A percentile compares a stretch with the other conserved stretches of the same genome.
These are phyloP conservation scores for Ascochyta pisi DNA, from an alignment of 2,329 filamentous ascomycete species.

Conservation along the genomic window DNA sequence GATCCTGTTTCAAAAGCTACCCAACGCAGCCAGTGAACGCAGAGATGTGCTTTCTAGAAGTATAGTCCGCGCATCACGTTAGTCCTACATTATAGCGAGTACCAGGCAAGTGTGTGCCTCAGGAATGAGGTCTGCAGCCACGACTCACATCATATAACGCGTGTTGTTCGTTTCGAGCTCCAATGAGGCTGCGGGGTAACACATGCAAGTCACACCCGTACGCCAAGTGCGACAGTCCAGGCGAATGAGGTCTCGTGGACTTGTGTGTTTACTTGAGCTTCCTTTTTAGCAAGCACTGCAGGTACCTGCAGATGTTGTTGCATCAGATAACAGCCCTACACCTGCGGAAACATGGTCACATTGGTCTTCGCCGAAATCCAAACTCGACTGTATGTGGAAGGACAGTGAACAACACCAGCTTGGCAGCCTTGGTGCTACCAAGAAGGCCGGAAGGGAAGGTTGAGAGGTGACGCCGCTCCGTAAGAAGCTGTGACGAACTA, in stretches of 20 bases:
- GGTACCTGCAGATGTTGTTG: slow-evolving; percentile 7
- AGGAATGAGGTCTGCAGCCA: background rate
- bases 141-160: background rate
- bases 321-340: slow-evolving; percentile 22
- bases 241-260: slow-evolving; percentile 5
- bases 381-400: slow-evolving; percentile 22
- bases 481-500: slow-evolving; percentile 9
- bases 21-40: background rate
- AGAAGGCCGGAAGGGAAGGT: slow-evolving; percentile 20
- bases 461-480: slow-evolving; percentile 1
- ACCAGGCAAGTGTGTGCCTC: background rate
- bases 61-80: background rate
- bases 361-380: slow-evolving; percentile 9
- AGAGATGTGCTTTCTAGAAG: background rate
- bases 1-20: background rate
- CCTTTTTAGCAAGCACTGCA: slow-evolving; percentile 21
- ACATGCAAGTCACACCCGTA: slow-evolving; percentile 1
- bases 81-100: background rate
- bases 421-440: slow-evolving; percentile 23
- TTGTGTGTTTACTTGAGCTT: slow-evolving; percentile 18
- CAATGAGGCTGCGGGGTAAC: background rate
- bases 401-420: slow-evolving; percentile 23
- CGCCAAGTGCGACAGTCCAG: background rate
- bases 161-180: background rate
- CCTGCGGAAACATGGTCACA: slow-evolving; percentile 3